A percentile compares a stretch with the other conserved stretches of the same genome.
phyloP scores from a whole-genome alignment of 164 flowering plant genomes.

The Vitis amurensis region DNA sequence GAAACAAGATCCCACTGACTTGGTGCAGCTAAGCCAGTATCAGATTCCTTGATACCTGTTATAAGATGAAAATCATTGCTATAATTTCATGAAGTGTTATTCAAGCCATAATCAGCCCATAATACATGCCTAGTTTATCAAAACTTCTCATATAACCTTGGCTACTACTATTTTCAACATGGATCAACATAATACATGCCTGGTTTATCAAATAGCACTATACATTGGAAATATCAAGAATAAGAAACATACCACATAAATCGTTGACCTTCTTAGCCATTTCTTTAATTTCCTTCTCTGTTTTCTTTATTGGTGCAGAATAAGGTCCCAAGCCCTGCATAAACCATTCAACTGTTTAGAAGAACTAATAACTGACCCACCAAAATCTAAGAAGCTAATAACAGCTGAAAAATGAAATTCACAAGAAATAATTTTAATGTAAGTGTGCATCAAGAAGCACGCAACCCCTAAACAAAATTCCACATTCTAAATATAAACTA shows the following conservation, averaged over 20 bases:
- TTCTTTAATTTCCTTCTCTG: constrained; percentile 92
- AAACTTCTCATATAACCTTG: no score
- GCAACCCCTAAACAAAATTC: no score
- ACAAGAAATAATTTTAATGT: no score
- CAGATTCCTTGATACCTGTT: constrained; percentile 95
- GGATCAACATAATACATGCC: no score
- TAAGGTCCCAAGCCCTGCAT: constrained; percentile 93
- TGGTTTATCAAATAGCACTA: no score
- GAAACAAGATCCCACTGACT: constrained; percentile 99
- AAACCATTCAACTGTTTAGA: not conserved
- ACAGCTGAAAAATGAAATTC: no score
- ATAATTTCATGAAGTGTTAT: not conserved
- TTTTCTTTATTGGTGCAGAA: constrained; percentile 74
- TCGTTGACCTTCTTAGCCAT: constrained; percentile 94
- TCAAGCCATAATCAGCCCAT: not conserved
- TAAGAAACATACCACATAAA: constrained; percentile 67
- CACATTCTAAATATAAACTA: no score
- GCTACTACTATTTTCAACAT: no score
- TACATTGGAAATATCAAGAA: not conserved
- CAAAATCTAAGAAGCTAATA: not conserved
- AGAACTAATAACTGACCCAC: not conserved
- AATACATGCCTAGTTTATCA: not conserved
- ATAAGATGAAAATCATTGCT: not conserved
- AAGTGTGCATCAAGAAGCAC: no score
- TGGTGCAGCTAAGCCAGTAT: constrained; percentile 97